Conservation (phyloP, 1,284 basidiomycete genomes). For the Leccinum subfulvum region DNA sequence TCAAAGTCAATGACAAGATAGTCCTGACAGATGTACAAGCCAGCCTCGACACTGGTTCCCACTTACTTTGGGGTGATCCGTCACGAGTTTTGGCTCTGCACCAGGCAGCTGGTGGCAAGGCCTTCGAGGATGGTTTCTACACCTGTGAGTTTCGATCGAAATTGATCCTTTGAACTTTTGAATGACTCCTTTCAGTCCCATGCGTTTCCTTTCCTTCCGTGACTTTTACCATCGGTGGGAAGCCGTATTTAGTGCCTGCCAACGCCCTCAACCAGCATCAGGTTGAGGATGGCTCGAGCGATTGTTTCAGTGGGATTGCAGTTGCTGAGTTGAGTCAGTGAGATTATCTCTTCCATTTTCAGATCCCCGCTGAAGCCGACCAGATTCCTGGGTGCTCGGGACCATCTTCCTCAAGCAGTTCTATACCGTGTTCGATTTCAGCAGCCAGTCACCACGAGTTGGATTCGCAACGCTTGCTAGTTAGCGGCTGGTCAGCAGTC, state of each 20-base stretch:
- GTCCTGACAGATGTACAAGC: not conserved
- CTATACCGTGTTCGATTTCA: not conserved
- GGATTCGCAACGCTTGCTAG: not conserved
- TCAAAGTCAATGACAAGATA: not conserved
- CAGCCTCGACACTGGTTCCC: not conserved
- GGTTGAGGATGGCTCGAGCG: not conserved
- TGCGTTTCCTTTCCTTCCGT: not conserved
- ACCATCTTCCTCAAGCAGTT: not conserved
- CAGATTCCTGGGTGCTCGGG: too few relatives aligned
- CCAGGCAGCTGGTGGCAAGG: not conserved
- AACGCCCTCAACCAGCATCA: not conserved
- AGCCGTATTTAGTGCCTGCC: not conserved
- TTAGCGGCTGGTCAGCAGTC: too few relatives aligned
- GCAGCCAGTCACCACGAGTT: not conserved
- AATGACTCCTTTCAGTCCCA: not conserved
- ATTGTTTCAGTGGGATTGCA: not conserved
- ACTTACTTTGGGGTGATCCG: not conserved
- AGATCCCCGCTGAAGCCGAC: too few relatives aligned
- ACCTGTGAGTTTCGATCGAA: not conserved
- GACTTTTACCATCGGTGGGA: not conserved
- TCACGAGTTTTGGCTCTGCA: not conserved
- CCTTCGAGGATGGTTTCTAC: not conserved
- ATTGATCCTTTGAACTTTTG: not conserved
- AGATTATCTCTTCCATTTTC: not conserved
- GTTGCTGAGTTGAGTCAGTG: not conserved